Percentiles rank a stretch among this genome's conserved stretches.
Conservation (phyloP, 257 asterid species). For the Solanum paucissectum region DNA sequence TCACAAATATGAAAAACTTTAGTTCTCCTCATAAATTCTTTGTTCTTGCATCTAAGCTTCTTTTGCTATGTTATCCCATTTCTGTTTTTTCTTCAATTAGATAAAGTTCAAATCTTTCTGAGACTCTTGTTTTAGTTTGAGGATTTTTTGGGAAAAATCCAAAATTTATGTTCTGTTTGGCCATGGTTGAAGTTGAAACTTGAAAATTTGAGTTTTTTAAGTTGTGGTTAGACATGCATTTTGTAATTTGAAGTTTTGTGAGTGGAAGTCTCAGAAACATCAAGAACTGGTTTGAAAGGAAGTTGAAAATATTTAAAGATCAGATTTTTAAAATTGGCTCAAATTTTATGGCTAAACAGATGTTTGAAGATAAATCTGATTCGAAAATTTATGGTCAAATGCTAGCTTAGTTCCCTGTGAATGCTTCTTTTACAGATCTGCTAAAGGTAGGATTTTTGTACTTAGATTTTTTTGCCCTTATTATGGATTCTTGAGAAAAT, state of each 20-base stretch:
- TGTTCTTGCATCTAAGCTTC: not conserved
- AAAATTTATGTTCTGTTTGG: not conserved
- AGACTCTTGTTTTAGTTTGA: not conserved
- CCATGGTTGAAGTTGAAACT: not conserved
- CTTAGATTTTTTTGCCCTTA: not conserved
- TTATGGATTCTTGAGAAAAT: not conserved
- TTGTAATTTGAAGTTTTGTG: not conserved
- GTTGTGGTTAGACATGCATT: not conserved
- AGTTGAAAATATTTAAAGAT: not conserved
- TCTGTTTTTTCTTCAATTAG: not conserved
- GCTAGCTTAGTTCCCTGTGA: not conserved
- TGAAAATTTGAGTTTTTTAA: not conserved
- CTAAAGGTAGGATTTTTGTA: conserved; percentile 1
- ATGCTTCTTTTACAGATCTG: conserved; percentile 4
- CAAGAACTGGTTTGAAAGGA: not conserved
- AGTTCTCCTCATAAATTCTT: not conserved
- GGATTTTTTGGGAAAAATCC: not conserved
- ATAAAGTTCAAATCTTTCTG: not conserved
- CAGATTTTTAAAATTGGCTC: not conserved
- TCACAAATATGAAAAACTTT: not conserved
- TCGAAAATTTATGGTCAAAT: not conserved
- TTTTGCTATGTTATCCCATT: conserved; percentile 7
- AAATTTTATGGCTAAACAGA: not conserved
- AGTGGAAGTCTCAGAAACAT: not conserved
- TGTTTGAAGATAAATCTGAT: not conserved